Evolutionary conservation across 202 grass and related monocot species (phyloP).

Genomic region (Brachypodium distachyon): DNA sequence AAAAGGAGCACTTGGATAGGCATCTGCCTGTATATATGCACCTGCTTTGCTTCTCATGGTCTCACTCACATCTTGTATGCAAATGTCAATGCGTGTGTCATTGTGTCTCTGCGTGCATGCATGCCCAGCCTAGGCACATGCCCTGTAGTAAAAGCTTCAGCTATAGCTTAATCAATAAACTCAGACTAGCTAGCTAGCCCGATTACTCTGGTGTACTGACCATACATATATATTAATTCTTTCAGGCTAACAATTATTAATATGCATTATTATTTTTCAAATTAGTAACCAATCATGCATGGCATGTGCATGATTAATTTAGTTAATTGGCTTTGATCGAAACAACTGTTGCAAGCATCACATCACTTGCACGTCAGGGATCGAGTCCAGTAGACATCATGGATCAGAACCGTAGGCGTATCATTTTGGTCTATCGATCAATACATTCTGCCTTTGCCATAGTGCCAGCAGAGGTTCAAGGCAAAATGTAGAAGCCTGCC

Average conservation of each 20-base stretch:
- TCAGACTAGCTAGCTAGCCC: neutral
- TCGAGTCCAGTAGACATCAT: neutral
- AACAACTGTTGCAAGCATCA: slow-evolving; percentile 3
- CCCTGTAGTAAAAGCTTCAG: slow-evolving; percentile 9
- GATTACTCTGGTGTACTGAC: neutral
- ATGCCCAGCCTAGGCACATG: neutral
- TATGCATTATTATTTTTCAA: too few species aligned
- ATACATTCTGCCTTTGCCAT: slow-evolving; percentile 12
- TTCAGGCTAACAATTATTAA: neutral
- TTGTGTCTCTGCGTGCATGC: too few species aligned
- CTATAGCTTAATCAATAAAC: neutral
- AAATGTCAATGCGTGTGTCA: slow-evolving; percentile 15
- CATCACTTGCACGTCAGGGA: slow-evolving; percentile 20
- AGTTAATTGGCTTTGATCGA: neutral
- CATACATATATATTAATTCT: neutral
- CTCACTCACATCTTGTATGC: slow-evolving; percentile 22
- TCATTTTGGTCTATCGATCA: neutral
- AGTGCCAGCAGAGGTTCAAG: slow-evolving; percentile 14
- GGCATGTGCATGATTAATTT: slow-evolving; percentile 5
- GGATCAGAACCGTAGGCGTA: neutral
- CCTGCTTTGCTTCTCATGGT: too few species aligned
- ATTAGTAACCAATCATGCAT: neutral
- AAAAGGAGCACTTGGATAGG: slow-evolving; percentile 17
- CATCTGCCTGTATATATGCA: too few species aligned
- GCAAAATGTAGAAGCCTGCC: slow-evolving; percentile 10